Evolutionary conservation across 192 early-diverging fungal genomes (phyloP).

Genomic region (Haplosporangium gracile): DNA sequence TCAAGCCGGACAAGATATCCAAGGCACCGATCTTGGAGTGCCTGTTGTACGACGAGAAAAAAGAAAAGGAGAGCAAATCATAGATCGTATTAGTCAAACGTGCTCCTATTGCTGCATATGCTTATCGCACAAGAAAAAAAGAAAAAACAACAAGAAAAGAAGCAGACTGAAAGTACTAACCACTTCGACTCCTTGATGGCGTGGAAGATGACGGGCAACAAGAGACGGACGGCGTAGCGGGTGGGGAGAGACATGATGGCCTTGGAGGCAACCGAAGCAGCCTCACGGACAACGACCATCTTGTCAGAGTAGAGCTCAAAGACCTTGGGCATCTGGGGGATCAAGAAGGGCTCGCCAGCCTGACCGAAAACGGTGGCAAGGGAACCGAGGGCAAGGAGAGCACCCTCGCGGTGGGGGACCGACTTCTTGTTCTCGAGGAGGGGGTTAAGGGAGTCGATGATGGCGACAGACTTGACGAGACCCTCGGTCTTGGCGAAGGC

Average conservation of each 20-base stretch:
- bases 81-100: not conserved
- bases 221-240: conserved; percentile 58
- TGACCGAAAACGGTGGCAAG: conserved; percentile 68
- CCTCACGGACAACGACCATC: conserved; percentile 58
- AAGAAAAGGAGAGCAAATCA: not conserved
- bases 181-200: conserved; percentile 60
- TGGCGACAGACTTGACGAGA: conserved; percentile 67
- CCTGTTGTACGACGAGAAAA: conserved; percentile 56
- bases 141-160: conserved; percentile 53
- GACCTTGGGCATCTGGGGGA: conserved; percentile 72
- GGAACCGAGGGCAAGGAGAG: conserved; percentile 68
- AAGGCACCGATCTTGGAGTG: conserved; percentile 74
- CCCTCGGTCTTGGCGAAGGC: conserved; percentile 55
- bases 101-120: not conserved
- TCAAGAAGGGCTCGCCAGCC: conserved; percentile 76
- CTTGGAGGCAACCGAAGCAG: conserved; percentile 61
- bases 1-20: conserved; percentile 59
- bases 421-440: conserved; percentile 80
- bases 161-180: conserved; percentile 15
- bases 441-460: conserved; percentile 69
- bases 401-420: conserved; percentile 72
- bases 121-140: conserved; percentile 22
- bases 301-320: conserved; percentile 75
- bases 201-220: conserved; percentile 69
- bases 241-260: conserved; percentile 59